phyloP scores from a whole-genome alignment of 2,329 filamentous ascomycete species.

The Ophiocordyceps camponoti-rufipedis region DNA sequence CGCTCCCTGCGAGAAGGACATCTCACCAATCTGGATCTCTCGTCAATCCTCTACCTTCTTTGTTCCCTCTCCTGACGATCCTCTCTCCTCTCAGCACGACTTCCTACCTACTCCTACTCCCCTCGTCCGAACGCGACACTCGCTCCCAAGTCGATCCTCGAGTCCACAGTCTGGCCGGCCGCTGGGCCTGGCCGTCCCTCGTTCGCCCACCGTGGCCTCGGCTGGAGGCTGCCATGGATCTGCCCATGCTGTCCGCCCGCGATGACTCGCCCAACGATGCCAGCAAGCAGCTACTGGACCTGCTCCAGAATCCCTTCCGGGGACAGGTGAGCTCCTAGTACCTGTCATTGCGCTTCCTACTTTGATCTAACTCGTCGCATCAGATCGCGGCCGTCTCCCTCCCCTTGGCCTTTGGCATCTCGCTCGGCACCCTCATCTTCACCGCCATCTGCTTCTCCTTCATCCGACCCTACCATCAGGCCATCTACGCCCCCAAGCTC shows the following conservation, averaged over 20 bases:
- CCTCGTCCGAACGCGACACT: no score
- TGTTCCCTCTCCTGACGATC: no score
- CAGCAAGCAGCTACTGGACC: conserved; percentile 25
- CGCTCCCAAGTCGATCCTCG: no score
- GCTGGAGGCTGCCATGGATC: conserved; percentile 1
- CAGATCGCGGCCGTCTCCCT: conserved; percentile 33
- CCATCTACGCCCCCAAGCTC: conserved; percentile 86
- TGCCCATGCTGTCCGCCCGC: not conserved
- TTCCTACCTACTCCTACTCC: no score
- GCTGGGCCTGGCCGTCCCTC: not conserved
- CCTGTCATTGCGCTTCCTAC: not conserved
- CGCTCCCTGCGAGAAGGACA: no score
- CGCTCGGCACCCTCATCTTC: conserved; percentile 53
- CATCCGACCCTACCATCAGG: conserved; percentile 74
- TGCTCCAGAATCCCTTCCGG: conserved; percentile 32
- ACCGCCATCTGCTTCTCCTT: conserved; percentile 74
- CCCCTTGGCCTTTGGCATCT: conserved; percentile 63
- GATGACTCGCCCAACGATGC: conserved; percentile 6
- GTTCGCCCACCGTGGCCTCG: not conserved
- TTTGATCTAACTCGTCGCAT: not conserved
- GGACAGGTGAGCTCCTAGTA: conserved; percentile 18
- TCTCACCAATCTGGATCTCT: no score
- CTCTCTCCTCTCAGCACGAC: no score
- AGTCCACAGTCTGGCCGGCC: no score
- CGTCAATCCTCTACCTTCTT: no score